These are phyloP conservation scores for Arabidopsis lyrata DNA, from an alignment of 441 rosid genomes.

Conservation along the genomic window DNA sequence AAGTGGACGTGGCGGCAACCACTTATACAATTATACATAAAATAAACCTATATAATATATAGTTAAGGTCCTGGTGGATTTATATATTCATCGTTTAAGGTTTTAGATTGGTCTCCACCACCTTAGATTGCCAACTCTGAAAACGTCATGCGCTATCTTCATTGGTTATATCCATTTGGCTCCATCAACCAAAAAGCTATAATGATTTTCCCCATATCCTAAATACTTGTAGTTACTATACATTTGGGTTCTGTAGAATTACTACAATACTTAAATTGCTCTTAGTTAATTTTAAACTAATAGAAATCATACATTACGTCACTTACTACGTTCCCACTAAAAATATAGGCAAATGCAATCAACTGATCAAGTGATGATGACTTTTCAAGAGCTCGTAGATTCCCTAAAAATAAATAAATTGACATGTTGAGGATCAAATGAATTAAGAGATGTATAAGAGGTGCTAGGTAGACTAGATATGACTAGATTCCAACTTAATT, in stretches of 20 bases:
- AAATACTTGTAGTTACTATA: neutral
- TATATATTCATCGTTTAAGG: constrained; percentile 17
- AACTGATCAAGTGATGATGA: constrained; percentile 14
- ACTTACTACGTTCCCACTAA: constrained; percentile 1
- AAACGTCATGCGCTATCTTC: constrained; percentile 6
- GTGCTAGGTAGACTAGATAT: neutral
- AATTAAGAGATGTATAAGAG: neutral
- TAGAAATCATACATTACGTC: neutral
- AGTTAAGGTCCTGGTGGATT: neutral
- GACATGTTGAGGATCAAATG: constrained; percentile 11
- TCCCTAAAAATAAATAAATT: neutral
- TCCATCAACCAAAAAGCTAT: constrained; percentile 6
- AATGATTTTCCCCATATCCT: neutral
- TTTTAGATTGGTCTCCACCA: neutral
- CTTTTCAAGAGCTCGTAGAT: neutral
- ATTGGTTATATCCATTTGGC: constrained; percentile 20
- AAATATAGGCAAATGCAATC: neutral
- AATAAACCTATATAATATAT: neutral
- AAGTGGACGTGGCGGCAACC: constrained; percentile 23
- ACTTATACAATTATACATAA: neutral
- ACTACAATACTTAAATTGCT: neutral
- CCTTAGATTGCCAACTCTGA: constrained; percentile 4
- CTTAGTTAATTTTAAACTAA: neutral
- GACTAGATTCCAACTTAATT: constrained; percentile 27
- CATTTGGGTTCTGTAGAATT: neutral